Evolutionary conservation across 345 rosid genomes (phyloP).

Genomic region (Moringa oleifera): DNA sequence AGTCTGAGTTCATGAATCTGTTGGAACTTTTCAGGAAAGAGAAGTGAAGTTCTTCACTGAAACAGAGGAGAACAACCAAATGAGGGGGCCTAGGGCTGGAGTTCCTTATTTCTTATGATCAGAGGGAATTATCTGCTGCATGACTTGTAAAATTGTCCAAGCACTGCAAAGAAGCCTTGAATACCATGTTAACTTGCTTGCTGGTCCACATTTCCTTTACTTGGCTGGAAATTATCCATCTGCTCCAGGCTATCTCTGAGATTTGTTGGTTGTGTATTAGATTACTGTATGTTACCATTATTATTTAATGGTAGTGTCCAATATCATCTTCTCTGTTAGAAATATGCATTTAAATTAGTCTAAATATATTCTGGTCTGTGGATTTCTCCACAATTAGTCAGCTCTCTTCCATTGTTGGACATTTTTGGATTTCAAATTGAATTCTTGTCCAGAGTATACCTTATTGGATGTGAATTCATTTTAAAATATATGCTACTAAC

Average conservation of each 20-base stretch:
- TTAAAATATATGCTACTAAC: too few species aligned
- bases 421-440: neutral
- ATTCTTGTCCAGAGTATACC: too few species aligned
- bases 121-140: neutral
- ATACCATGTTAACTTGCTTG: neutral
- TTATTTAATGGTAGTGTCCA: neutral
- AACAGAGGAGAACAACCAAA: conserved; percentile 98
- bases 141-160: neutral
- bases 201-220: neutral
- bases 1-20: neutral
- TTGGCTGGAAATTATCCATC: neutral
- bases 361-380: neutral
- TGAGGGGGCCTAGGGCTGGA: conserved; percentile 99
- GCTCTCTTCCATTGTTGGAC: neutral
- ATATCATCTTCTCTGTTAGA: neutral
- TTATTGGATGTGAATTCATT: too few species aligned
- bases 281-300: neutral
- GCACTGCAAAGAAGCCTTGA: neutral
- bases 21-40: conserved; percentile 56
- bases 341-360: too few species aligned
- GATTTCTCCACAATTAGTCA: neutral
- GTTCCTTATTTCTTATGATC: conserved; percentile 89
- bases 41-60: conserved; percentile 97
- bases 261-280: neutral
- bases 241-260: neutral